Base-by-base conservation (phyloP, 2,329 filamentous ascomycete genomes). In the Penicillium sp. region DNA sequence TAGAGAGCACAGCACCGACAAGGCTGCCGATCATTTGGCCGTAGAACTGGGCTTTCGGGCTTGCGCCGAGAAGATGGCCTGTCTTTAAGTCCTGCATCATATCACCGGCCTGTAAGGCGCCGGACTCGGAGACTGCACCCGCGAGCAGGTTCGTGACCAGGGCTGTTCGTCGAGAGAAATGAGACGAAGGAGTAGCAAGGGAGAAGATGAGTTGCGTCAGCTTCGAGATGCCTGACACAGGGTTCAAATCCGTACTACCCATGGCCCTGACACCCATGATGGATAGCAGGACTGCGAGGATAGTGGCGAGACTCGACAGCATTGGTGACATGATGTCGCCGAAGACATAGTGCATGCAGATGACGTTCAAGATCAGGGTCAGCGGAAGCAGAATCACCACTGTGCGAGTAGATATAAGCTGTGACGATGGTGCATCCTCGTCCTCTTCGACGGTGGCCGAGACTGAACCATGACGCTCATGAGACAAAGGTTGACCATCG, bases 41-140 rank as follows among this genome's bases (percentile, higher is more conserved):
- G 77, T 88, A 96, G 66, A 98, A 98, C 62, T 98, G 93, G 0
- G 93, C 93, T 58, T 87, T 93, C 0, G 93, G 93, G 3, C 89
- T 87, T 0, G 93, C 93, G 9, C 91, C 90, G 0, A 98, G 78
- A 0, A 98, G 74, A 67, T 98, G 90, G 0, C 93, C 93, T 0
- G 93, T 96, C 68, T 98, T 98, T 24, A 98, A 78, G 65, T 98
- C 93, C 66, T 98, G 93, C 79, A 98, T 87, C 45, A 98, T 81
- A 67, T 98, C 93, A 7, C 93, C 93, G 2, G 93, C 91, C 73
- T 98, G 93, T 4, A 97, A 75, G 3, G 93, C 93, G 4, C 93
- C 86, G 3, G 84, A 82, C 67, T 90, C 86, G 9, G 82, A 86
- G 24, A 98, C 84, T 0, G 93, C 93, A 7, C 93, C 93, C 0